Base-by-base conservation (phyloP, 192 early-diverging fungal species). In the Entomortierella lignicola region DNA sequence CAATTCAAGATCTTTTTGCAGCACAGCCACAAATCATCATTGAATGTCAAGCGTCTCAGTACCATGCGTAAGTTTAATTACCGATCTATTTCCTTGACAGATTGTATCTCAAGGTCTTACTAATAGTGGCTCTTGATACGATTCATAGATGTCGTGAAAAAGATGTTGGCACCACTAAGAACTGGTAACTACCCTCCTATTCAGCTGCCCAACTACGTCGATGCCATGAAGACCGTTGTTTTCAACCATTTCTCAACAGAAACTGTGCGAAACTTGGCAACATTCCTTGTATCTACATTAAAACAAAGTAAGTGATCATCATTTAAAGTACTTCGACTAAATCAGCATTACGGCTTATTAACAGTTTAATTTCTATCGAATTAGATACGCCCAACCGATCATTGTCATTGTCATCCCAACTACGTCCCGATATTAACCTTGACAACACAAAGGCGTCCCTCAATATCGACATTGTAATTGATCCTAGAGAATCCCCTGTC, bases 1-100 rank as follows among this genome's bases (percentile, higher is more conserved):
- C 91, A 93, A 73, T 87, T 92, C 51, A 71, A 80, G 37, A 55
- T 85, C 21, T 91, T 91, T 43, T 82, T 89, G 48, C 77, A 90
- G 51, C 82, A 81, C 21, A 91, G 89, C 54, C 77, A 82, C 27
- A 82, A 87, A 29, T 83, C 83, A 11, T 74, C 81, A 11, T 81
- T 89, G 52, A 92, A 92, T 57, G 73, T 87, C 26, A 84, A 86
- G 50, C 85, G 85, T 13, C 60, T 92, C 7, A 81, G 82, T 13
- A 87, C 86, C 48, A 86, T 89, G 77, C 85, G 88, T 89, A 87
- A 82, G 82, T 77, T 64, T 56, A 39, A 10, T 25, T 20, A 7
- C 13, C 10, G 34, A 37, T 37, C 34, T 37, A 41, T 52, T 48
- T 18, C 32, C n/a, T n/a, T n/a, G n/a, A n/a, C n/a, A n/a, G n/a